Evolutionary conservation across 2,329 filamentous ascomycete species (phyloP).

Genomic region (Aspergillus brasiliensis): DNA sequence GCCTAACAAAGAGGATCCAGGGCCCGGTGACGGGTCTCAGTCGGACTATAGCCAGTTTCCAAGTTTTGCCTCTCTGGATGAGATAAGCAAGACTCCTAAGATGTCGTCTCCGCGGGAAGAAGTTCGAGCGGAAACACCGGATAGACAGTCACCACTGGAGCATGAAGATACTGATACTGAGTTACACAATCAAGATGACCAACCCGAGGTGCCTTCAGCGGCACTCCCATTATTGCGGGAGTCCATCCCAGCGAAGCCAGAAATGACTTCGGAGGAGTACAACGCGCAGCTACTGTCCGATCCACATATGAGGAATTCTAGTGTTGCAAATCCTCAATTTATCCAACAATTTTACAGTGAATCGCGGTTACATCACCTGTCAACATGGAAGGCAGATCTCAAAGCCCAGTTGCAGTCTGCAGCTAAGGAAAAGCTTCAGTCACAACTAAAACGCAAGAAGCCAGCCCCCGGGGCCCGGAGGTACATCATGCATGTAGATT

Average conservation of each 20-base stretch:
- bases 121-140: background rate
- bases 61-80: slow-evolving; percentile 30
- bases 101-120: background rate
- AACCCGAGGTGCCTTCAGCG: background rate
- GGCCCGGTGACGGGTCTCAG: slow-evolving; percentile 36
- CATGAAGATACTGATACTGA: background rate
- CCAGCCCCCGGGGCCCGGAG: slow-evolving; percentile 65
- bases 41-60: slow-evolving; percentile 47
- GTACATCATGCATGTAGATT: slow-evolving; percentile 94
- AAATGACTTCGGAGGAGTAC: slow-evolving; percentile 85
- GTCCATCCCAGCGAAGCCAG: slow-evolving; percentile 36
- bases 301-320: slow-evolving; percentile 82
- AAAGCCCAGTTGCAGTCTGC: slow-evolving; percentile 85
- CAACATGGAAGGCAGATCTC: slow-evolving; percentile 92
- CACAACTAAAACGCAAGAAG: slow-evolving; percentile 52
- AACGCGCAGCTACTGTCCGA: slow-evolving; percentile 83
- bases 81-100: slow-evolving; percentile 1
- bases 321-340: slow-evolving; percentile 89
- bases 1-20: slow-evolving; percentile 23
- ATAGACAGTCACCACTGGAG: background rate
- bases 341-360: slow-evolving; percentile 93
- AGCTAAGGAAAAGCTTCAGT: slow-evolving; percentile 66
- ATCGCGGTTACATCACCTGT: slow-evolving; percentile 90
- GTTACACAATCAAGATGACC: background rate
- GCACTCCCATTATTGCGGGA: slow-evolving; percentile 14